Percentiles rank a stretch among this genome's conserved stretches.
These are phyloP conservation scores for Talaromyces sp. DNA, from an alignment of 2,329 filamentous ascomycete genomes.

Conservation along the genomic window DNA sequence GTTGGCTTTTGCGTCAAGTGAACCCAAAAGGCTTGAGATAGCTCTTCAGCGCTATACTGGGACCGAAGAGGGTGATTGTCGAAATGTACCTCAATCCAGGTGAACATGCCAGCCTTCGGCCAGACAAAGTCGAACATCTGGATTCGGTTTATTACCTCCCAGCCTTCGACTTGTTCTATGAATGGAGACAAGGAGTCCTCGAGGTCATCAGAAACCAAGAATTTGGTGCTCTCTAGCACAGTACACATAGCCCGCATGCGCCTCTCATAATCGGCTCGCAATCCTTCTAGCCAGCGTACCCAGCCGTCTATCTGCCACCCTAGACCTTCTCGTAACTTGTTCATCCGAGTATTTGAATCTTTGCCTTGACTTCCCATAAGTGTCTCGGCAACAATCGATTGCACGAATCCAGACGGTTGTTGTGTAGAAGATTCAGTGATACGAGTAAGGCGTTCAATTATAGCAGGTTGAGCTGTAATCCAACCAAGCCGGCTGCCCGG, in stretches of 20 bases:
- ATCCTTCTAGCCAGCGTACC: conserved; percentile 86
- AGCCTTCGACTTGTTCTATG: conserved; percentile 59
- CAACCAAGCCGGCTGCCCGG: conserved; percentile 89
- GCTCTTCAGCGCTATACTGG: conserved; percentile 55
- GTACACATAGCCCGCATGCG: conserved; percentile 80
- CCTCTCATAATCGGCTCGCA: conserved; percentile 80
- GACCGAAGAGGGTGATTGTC: conserved; percentile 71
- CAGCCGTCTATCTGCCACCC: conserved; percentile 83
- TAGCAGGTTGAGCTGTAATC: conserved; percentile 79
- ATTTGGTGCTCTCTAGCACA: conserved; percentile 69
- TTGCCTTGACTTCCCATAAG: conserved; percentile 70
- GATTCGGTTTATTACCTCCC: conserved; percentile 75
- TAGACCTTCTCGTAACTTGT: conserved; percentile 52
- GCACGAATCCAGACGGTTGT: conserved; percentile 87
- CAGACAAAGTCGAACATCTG: conserved; percentile 75
- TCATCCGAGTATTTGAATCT: conserved; percentile 42
- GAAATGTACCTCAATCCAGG: conserved; percentile 77
- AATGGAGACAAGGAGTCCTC: conserved; percentile 20
- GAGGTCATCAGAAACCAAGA: conserved; percentile 64
- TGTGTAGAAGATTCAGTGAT: conserved; percentile 79
- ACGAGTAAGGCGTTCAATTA: conserved; percentile 73
- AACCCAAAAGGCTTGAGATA: conserved; percentile 70
- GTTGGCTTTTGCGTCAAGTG: conserved; percentile 70
- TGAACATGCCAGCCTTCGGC: conserved; percentile 88
- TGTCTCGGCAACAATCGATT: conserved; percentile 66